Evolutionary conservation across 2,329 filamentous ascomycete species (phyloP).

Genomic region (Trichoderma sp.): DNA sequence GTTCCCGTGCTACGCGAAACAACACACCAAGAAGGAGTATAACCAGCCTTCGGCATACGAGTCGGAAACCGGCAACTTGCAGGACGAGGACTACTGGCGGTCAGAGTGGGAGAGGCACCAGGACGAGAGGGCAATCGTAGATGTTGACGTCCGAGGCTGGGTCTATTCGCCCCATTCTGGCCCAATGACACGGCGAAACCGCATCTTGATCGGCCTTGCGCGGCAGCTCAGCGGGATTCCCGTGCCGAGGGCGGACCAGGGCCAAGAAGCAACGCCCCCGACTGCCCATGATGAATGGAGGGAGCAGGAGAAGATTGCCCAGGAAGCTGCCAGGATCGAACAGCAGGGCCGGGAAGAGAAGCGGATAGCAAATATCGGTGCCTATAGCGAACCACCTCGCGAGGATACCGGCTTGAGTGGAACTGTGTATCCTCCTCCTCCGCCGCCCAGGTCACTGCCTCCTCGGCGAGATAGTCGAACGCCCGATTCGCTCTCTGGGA

Average conservation of each 20-base stretch:
- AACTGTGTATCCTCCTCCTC: not conserved
- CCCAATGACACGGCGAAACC: conserved; percentile 82
- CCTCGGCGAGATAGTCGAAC: conserved; percentile 28
- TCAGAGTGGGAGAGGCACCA: conserved; percentile 78
- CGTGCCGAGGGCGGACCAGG: conserved; percentile 55
- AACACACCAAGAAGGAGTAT: conserved; percentile 59
- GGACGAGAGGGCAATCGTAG: conserved; percentile 81
- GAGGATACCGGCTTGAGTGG: conserved; percentile 43
- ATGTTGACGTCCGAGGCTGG: conserved; percentile 95
- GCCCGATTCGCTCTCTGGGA: conserved; percentile 45
- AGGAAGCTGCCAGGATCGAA: conserved; percentile 76
- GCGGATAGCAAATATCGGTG: conserved; percentile 67
- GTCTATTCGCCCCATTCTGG: conserved; percentile 84
- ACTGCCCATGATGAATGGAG: conserved; percentile 48
- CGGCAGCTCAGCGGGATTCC: conserved; percentile 86
- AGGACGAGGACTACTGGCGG: conserved; percentile 71
- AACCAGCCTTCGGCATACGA: conserved; percentile 35
- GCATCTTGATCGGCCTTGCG: conserved; percentile 82
- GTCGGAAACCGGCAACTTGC: conserved; percentile 42
- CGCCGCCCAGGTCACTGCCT: not conserved
- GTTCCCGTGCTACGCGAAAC: conserved; percentile 90
- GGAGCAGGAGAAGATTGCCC: conserved; percentile 67
- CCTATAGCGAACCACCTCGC: conserved; percentile 69
- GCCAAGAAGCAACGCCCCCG: conserved; percentile 27
- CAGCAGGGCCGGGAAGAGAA: conserved; percentile 70